phyloP scores from a whole-genome alignment of 129 eudicot species.

The Silybum marianum region DNA sequence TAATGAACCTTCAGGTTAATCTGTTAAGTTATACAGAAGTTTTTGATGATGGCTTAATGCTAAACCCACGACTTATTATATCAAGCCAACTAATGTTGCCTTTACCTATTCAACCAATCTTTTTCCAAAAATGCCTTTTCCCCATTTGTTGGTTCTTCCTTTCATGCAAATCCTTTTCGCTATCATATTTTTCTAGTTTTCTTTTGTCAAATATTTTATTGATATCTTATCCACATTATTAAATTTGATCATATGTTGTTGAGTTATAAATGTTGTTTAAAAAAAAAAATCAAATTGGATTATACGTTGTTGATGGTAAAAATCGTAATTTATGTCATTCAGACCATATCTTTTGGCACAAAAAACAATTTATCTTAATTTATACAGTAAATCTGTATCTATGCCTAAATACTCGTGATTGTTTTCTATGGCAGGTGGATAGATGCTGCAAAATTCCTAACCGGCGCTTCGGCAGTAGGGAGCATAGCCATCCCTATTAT shows the following conservation, averaged over 20 bases:
- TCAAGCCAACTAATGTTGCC: neutral
- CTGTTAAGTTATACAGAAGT: neutral
- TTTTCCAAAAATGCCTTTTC: neutral
- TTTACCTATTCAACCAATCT: neutral
- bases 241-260: neutral
- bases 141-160: neutral
- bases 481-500: slow-evolving; percentile 94
- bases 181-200: neutral
- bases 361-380: neutral
- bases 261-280: neutral
- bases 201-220: neutral
- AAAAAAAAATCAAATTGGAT: neutral
- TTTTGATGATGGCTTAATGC: neutral
- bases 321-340: neutral
- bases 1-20: no score
- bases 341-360: neutral
- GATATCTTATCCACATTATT: neutral
- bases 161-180: neutral
- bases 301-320: neutral
- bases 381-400: neutral
- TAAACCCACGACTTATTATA: neutral
- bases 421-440: slow-evolving; percentile 66
- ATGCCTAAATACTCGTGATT: neutral
- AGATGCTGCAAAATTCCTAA: slow-evolving; percentile 89
- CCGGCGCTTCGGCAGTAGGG: slow-evolving; percentile 97